Base-by-base conservation (phyloP, 192 early-diverging fungal species). In the Irineochytrium annulatum region DNA sequence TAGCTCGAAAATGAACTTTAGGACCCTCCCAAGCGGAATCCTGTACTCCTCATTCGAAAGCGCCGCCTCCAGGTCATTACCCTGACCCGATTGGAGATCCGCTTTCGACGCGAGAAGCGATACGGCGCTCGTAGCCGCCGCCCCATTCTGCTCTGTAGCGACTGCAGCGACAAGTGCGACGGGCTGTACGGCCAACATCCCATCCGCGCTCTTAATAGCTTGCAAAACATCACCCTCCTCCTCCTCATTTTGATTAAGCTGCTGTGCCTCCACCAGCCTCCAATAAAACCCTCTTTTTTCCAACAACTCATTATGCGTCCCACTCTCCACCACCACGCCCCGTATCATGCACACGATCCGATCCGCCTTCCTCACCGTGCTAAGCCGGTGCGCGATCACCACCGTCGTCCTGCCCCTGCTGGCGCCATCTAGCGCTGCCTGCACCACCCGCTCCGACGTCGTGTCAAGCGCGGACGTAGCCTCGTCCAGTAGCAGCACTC, bases 381-480 rank as follows among this genome's bases (percentile, higher is more conserved):
- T 92, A 14, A 97, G 71, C 32, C 94, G 88, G 67, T 94, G 88
- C 3, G 94, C 94, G 71, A 97, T 89, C 1, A 89, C 86, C 69
- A 97, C 86, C n/a, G 92, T 94, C 11, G 92, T 95, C 35, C 94
- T 80, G 26, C 66, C 48, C 32, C 71, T 44, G 28, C 73, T 51
- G 0, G 73, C 79, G 24, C 34, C 55, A 34, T 81, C 79, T 1
- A 81, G 59, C 13, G 79, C 79, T 20, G 19, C 30, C 56, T 81
- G 80, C 24, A 82, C 80, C 6, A 77, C 5, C 11, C 73, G 53
- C 55, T 82, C 80, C 20, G 77, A 79, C 19, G 65, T 57, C 29
- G 80, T 82, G 61, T 82, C 80, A 11, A 82, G 59, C 0, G 80
- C 80, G 46, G 73, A 76, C 14, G 80, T 83, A 16, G 77, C 80